Evolutionary conservation across 2,329 filamentous ascomycete species (phyloP), one percentile per base, ranked within the genome.

Genomic region (Penicillium capsulatum): DNA sequence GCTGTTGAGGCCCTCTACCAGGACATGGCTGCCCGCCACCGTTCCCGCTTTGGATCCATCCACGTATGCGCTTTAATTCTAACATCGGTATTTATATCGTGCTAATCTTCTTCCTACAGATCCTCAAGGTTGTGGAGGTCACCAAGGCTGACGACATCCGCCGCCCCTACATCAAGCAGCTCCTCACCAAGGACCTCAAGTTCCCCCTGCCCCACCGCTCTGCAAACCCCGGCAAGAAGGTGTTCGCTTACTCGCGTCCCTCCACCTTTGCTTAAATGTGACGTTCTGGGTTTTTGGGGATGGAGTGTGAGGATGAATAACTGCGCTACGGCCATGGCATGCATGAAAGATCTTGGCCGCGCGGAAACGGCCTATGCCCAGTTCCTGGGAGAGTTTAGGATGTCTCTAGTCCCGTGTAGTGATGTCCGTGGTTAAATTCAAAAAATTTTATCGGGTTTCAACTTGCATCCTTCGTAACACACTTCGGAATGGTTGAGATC

Each of bases 21-120:
- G 76, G 92, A 98, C 79, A 97, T 98, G 92, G 89, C 92, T 62
- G 91, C 94, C 73, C 88, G 92, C 72, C 92, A 98, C 83, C 89
- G 87, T 70, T 84, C 92, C 68, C 87, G 92, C 67, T 98, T 98
- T 81, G 83, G 92, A 76, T 94, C 87, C 61, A 92, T 98, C 72
- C 90, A 96, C 82, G 91, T 96, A 89, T 56, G 90, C 79, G n/a
- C 55, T 7, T 22, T 17, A 24, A 17, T 15, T 7, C 16, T n/a
- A 34, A 13, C 15, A 28, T 28, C 13, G 4, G 17, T 17, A 5
- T 14, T n/a, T 15, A 15, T 24, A 3, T 31, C 13, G 2, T 34
- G 45, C 51, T 48, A 47, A 59, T 40, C 11, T 11, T 38, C 3
- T 30, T 6, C 17, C 32, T 63, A 48, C 60, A 97, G 91, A 91